Conservation (phyloP, 1,139 yeast species). For the Magnusiomyces fungicola region DNA sequence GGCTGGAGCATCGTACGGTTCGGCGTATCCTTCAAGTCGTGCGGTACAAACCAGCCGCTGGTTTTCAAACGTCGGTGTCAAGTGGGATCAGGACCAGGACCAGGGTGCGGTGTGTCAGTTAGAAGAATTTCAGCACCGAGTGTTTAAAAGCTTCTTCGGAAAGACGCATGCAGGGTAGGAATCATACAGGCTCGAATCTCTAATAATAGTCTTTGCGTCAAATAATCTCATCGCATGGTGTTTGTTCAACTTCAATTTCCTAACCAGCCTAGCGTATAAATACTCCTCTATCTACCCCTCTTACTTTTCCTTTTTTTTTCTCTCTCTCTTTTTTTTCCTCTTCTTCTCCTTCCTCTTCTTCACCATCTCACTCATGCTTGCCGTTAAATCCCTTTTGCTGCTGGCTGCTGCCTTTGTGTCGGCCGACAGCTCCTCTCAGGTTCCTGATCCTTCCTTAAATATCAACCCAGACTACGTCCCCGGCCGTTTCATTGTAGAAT, state of each 20-base stretch:
- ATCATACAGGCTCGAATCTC: too few species aligned
- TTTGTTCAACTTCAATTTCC: background rate
- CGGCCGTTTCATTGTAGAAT: conserved; percentile 11
- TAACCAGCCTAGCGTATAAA: background rate
- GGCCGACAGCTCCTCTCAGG: background rate
- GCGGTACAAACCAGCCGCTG: too few species aligned
- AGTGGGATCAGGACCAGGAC: too few species aligned
- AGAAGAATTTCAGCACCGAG: background rate
- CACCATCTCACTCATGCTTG: background rate
- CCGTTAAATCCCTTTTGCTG: background rate
- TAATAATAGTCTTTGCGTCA: background rate
- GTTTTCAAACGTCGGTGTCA: too few species aligned
- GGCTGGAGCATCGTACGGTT: too few species aligned
- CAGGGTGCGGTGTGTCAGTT: too few species aligned
- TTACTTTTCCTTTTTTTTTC: background rate
- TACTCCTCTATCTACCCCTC: background rate
- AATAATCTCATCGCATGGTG: background rate
- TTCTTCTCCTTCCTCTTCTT: background rate
- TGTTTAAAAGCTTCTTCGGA: background rate
- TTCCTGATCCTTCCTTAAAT: background rate
- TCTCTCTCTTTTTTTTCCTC: background rate
- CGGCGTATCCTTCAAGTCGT: too few species aligned
- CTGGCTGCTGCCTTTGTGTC: too few species aligned
- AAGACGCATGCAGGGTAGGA: too few species aligned
- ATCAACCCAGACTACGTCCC: background rate